Conservation (phyloP, 129 eudicot species). For the Artemisia annua region DNA sequence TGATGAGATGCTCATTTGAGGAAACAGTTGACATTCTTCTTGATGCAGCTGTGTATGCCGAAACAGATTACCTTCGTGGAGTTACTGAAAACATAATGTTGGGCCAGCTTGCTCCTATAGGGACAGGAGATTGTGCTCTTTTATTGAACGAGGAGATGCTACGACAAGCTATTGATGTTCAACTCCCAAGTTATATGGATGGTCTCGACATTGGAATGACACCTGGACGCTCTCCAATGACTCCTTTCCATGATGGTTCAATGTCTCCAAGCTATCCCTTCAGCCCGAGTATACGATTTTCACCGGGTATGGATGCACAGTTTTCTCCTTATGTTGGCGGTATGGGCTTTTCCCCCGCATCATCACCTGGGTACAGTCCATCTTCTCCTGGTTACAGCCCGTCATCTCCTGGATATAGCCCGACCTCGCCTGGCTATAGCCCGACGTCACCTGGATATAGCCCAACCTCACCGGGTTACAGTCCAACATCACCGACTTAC, state of each 20-base stretch:
- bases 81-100: constrained; percentile 93
- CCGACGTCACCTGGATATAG: neutral
- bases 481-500: constrained; percentile 52
- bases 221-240: constrained; percentile 84
- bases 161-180: constrained; percentile 85
- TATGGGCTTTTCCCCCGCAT: constrained; percentile 80
- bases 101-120: constrained; percentile 98
- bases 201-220: constrained; percentile 92
- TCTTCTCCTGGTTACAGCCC: too few species aligned
- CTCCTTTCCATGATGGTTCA: constrained; percentile 82
- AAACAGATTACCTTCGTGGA: constrained; percentile 77
- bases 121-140: constrained; percentile 88
- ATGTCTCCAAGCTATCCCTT: constrained; percentile 85
- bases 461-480: constrained; percentile 12
- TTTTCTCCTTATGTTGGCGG: constrained; percentile 90
- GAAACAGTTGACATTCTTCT: constrained; percentile 95
- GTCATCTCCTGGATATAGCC: neutral
- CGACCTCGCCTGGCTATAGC: neutral
- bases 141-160: constrained; percentile 81
- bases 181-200: constrained; percentile 90
- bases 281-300: constrained; percentile 75
- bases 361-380: constrained; percentile 51
- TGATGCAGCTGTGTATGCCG: constrained; percentile 96
- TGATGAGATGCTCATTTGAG: constrained; percentile 98
- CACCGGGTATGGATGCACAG: constrained; percentile 76